Evolutionary conservation across 345 rosid species (phyloP), one percentile per base, ranked within the genome.

Genomic region (Lepidium sativum): DNA sequence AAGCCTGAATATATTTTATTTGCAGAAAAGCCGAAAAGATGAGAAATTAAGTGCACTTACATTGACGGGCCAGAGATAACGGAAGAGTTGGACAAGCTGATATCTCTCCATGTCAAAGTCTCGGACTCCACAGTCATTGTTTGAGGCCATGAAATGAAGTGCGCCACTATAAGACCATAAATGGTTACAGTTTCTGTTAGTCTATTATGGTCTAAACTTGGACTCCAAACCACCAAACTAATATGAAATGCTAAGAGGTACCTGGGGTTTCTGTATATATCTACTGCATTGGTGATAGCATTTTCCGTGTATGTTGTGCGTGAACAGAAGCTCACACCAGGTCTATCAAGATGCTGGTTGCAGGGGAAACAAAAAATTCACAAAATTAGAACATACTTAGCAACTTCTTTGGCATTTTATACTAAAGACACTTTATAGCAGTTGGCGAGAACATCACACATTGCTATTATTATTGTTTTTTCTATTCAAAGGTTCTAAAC

Each of bases 271-370:
- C 55, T 83, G 70, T 86, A 94, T 57, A 94, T 90, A 78, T 94
- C 97, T 58, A 90, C 80, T 9, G 97, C 96, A 72, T 90, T 94
- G 42, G 96, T 90, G 69, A 94, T 88, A 6, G 96, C 97, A 66
- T 94, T 90, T 57, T 94, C 96, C 32, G 87, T 90, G 72, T 84
- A 78, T 55, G 97, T 88, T 72, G 96, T 83, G 64, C 96, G 81
- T 50, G 84, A 82, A 74, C 98, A 89, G 78, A 83, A 92, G 80
- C 88, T 86, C 37, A 89, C 76, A 60, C 97, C 99, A 41, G 85
- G n/a, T n/a, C n/a, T n/a, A n/a, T n/a, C n/a, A n/a, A n/a, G n/a
- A n/a, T n/a, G n/a, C n/a, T n/a, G n/a, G 91, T 55, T 56, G 34
- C 15, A 49, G 20, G 21, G 27, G 17, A 70, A 39, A 51, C 44